Percentiles rank a stretch among this genome's conserved stretches.
These are phyloP conservation scores for Spizellomyces punctatus DNA, from an alignment of 192 early-diverging fungal species.

Conservation along the genomic window DNA sequence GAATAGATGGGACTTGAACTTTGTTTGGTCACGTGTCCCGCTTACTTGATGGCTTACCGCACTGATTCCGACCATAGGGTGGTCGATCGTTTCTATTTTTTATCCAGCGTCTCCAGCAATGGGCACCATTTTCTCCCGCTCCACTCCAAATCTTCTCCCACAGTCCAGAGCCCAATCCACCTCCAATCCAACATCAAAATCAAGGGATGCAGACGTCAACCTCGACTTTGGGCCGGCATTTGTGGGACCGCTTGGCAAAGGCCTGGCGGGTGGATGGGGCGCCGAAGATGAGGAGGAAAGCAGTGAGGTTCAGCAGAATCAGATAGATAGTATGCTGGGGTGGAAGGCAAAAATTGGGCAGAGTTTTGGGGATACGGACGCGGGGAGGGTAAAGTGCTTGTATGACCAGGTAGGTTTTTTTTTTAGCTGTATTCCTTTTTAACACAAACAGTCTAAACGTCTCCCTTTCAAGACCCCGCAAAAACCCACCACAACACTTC, in stretches of 20 bases:
- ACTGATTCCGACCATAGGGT: too few relatives aligned
- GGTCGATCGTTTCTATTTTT: too few relatives aligned
- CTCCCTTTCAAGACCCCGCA: not conserved
- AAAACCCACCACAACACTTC: conserved; percentile 19
- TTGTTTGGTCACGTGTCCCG: too few relatives aligned
- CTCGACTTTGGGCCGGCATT: conserved; percentile 2
- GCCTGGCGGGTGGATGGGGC: not conserved
- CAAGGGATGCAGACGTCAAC: not conserved
- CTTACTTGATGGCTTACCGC: too few relatives aligned
- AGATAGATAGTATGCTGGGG: not conserved
- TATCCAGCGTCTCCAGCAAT: too few relatives aligned
- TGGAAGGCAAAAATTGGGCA: conserved; percentile 5
- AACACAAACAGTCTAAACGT: not conserved
- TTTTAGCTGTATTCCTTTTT: not conserved
- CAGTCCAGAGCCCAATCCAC: too few relatives aligned
- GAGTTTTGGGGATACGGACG: not conserved
- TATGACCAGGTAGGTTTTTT: conserved; percentile 6
- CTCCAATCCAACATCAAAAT: not conserved
- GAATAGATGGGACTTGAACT: too few relatives aligned
- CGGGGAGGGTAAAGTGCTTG: not conserved
- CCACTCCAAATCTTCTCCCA: too few relatives aligned
- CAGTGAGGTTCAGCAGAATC: not conserved
- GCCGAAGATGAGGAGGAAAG: not conserved
- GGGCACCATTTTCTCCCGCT: too few relatives aligned
- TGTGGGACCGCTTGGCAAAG: not conserved